Evolutionary conservation across 2,329 filamentous ascomycete genomes (phyloP).

Genomic region (Sporothrix protearum): DNA sequence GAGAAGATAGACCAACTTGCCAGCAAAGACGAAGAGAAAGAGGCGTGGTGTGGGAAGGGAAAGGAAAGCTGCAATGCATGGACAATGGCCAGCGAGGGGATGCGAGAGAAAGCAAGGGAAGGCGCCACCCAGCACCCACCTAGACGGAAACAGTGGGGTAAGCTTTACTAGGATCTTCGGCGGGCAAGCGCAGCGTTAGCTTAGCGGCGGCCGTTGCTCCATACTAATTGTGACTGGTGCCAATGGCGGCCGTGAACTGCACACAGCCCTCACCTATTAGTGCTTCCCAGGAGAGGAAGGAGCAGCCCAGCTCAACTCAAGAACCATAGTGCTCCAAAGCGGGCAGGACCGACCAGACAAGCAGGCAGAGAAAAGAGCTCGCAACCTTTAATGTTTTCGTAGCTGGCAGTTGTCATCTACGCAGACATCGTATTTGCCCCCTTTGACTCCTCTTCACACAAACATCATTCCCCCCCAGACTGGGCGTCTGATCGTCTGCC

Average conservation of each 20-base stretch:
- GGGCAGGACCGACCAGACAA: not conserved
- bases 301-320: constrained; percentile 1
- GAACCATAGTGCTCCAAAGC: not conserved
- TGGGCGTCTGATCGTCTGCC: constrained; percentile 9
- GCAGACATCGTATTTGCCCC: not conserved
- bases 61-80: constrained; percentile 3
- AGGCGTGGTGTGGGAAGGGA: not conserved
- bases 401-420: not conserved
- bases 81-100: not conserved
- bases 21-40: not conserved
- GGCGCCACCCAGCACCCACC: not conserved
- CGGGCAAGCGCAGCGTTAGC: constrained; percentile 8
- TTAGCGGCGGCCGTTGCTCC: constrained; percentile 13
- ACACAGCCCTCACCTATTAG: not conserved
- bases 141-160: not conserved
- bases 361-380: not conserved
- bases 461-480: not conserved
- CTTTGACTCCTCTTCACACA: not conserved
- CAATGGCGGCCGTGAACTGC: constrained; percentile 5
- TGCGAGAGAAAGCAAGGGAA: not conserved
- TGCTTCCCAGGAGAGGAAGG: constrained; percentile 16
- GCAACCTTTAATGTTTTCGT: not conserved
- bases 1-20: not conserved
- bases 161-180: not conserved
- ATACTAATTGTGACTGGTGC: not conserved